phyloP scores from a whole-genome alignment of 805 yeast species.

The Crinitomyces ghanaensis region DNA sequence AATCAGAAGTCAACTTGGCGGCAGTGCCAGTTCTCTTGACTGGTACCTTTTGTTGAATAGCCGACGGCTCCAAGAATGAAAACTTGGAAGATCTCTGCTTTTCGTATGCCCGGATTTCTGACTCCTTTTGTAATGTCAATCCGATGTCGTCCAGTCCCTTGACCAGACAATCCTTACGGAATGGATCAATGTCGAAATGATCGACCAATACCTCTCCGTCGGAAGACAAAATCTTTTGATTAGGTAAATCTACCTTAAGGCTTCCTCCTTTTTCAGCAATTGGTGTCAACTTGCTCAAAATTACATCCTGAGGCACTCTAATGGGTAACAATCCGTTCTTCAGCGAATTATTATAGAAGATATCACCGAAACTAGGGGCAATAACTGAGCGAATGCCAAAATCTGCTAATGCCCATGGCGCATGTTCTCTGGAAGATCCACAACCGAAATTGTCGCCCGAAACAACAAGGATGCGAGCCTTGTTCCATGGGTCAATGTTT shows the following conservation, averaged over 20 bases:
- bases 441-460: conserved; percentile 98
- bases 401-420: conserved; percentile 98
- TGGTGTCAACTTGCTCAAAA: conserved; percentile 62
- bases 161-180: conserved; percentile 88
- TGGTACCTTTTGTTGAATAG: conserved; percentile 46
- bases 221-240: conserved; percentile 62
- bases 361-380: conserved; percentile 98
- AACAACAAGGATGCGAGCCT: conserved; percentile 74
- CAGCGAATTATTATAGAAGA: conserved; percentile 93
- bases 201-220: conserved; percentile 67
- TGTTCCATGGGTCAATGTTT: conserved; percentile 72
- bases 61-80: conserved; percentile 87
- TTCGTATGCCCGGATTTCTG: conserved; percentile 63
- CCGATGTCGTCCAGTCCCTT: conserved; percentile 98
- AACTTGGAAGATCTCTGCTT: conserved; percentile 62
- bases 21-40: conserved; percentile 12
- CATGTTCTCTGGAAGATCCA: conserved; percentile 98
- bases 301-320: conserved; percentile 71
- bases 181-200: conserved; percentile 76
- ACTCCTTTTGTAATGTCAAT: conserved; percentile 82
- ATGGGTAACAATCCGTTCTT: conserved; percentile 93
- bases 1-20: conserved; percentile 7
- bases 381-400: conserved; percentile 92
- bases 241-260: conserved; percentile 74
- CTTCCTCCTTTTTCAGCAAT: conserved; percentile 62